Conservation (phyloP, 23 red algal genomes). For the Cyanidiococcus yangmingshanensis region DNA sequence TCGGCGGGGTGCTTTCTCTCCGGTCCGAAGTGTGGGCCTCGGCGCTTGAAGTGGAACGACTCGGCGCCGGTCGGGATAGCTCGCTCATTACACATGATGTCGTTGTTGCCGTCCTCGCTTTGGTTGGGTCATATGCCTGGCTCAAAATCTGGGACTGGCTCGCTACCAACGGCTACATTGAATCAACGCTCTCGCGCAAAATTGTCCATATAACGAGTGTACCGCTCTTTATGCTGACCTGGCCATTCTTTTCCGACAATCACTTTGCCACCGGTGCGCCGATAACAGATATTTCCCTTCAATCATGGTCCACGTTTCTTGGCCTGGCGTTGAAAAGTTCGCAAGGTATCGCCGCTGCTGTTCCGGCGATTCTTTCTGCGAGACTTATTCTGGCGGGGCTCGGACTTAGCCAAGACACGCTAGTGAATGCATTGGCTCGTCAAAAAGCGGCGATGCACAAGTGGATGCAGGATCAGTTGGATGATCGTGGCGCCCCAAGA, state of each 20-base stretch:
- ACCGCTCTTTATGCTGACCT: slow-evolving; percentile 28
- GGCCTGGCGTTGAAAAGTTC: background rate
- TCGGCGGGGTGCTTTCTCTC: no score
- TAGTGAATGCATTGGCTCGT: slow-evolving; percentile 21
- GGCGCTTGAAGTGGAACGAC: no score
- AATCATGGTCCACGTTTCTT: background rate
- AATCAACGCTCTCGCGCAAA: slow-evolving; percentile 18
- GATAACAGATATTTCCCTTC: background rate
- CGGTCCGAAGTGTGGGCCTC: no score
- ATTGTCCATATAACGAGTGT: slow-evolving; percentile 33
- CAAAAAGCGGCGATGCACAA: slow-evolving; percentile 11
- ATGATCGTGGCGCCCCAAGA: background rate
- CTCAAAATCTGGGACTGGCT: slow-evolving; percentile 22
- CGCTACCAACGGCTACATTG: slow-evolving; percentile 1
- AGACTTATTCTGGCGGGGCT: slow-evolving; percentile 18
- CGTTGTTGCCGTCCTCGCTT: background rate
- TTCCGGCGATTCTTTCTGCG: slow-evolving; percentile 8
- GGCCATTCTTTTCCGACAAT: slow-evolving; percentile 18
- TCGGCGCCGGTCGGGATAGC: no score
- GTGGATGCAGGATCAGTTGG: background rate
- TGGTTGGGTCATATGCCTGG: slow-evolving; percentile 17
- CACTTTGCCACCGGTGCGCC: background rate
- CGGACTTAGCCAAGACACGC: slow-evolving; percentile 16
- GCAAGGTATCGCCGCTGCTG: slow-evolving; percentile 4
- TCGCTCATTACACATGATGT: background rate